Evolutionary conservation across 2,329 filamentous ascomycete genomes (phyloP), one percentile per base, ranked within the genome.

Genomic region (Aspergillus carbonarius): DNA sequence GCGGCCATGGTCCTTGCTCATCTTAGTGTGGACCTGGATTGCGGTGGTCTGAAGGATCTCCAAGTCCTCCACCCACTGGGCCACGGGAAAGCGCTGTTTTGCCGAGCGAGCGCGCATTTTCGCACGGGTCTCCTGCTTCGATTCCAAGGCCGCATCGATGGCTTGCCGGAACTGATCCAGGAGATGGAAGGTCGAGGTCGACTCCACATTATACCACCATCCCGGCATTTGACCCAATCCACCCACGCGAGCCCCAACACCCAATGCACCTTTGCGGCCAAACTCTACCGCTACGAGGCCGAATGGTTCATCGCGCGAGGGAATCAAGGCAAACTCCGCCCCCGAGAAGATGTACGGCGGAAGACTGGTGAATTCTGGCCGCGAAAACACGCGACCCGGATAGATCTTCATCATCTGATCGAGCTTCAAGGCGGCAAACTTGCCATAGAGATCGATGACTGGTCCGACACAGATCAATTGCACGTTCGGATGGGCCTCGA

Each of bases 151-250:
- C 48, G 79, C 79, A 9, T 83, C 74, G 59, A 88, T 87, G 15
- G 86, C 84, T 63, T 79, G 78, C 70, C 83, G 85, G 77, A 88
- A 88, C 68, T 88, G 86, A 51, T 83, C 81, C 51, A 88, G 77
- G 48, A 88, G 72, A 74, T 88, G 86, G 40, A 79, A 80, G 0
- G 85, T 86, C 1, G 83, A 83, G 9, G 81, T 85, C 0, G 84
- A 87, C 68, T 88, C 86, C 55, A 88, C 83, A 0, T 85, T 88
- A 69, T 83, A 88, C 86, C 86, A 88, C 82, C 85, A 88, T n/a
- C 86, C 86, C n/a, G 86, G 86, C 85, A 88, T 88, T 67, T 86
- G 83, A 18, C 86, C 85, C 17, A 88, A 78, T 55, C 86, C 86
- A 63, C 86, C 86, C 20, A 88, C 86, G 53, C 85, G 79, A 40